Percentiles rank a stretch among this genome's conserved stretches.
phyloP scores from a whole-genome alignment of 2,329 filamentous ascomycete genomes.

The Apiospora pterosperma region DNA sequence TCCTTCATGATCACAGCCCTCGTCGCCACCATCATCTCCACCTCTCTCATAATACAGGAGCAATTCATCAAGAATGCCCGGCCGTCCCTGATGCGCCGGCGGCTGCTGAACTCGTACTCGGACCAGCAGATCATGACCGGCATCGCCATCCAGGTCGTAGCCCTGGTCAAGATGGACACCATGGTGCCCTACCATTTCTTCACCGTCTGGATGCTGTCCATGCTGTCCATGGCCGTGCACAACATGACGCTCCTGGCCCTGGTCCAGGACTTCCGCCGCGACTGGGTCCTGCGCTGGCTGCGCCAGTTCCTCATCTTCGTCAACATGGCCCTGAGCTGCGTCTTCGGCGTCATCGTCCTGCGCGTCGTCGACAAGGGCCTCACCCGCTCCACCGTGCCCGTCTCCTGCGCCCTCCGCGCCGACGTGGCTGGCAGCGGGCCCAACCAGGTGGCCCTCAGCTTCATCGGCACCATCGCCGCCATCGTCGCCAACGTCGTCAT shows the following conservation, averaged over 20 bases:
- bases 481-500: slow-evolving; percentile 57
- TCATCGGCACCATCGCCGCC: slow-evolving; percentile 58
- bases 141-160: slow-evolving; percentile 64
- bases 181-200: slow-evolving; percentile 69
- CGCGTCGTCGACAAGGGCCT: slow-evolving; percentile 50
- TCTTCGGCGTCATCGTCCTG: slow-evolving; percentile 55
- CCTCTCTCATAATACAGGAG: slow-evolving; percentile 55
- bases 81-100: slow-evolving; percentile 54
- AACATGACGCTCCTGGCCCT: slow-evolving; percentile 63
- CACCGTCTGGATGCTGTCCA: slow-evolving; percentile 62
- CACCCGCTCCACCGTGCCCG: slow-evolving; percentile 50
- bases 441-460: slow-evolving; percentile 43
- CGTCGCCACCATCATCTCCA: slow-evolving; percentile 52
- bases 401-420: slow-evolving; percentile 58
- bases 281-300: slow-evolving; percentile 65
- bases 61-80: slow-evolving; percentile 30
- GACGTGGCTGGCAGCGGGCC: slow-evolving; percentile 29
- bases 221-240: slow-evolving; percentile 63
- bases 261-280: slow-evolving; percentile 61
- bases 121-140: slow-evolving; percentile 69
- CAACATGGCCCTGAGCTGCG: slow-evolving; percentile 56
- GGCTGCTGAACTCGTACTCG: slow-evolving; percentile 56
- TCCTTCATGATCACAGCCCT: slow-evolving; percentile 64
- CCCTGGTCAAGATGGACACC: slow-evolving; percentile 53
- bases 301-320: slow-evolving; percentile 63